phyloP scores from a whole-genome alignment of 2,329 filamentous ascomycete genomes.

The Aurifilum marmelostoma region DNA sequence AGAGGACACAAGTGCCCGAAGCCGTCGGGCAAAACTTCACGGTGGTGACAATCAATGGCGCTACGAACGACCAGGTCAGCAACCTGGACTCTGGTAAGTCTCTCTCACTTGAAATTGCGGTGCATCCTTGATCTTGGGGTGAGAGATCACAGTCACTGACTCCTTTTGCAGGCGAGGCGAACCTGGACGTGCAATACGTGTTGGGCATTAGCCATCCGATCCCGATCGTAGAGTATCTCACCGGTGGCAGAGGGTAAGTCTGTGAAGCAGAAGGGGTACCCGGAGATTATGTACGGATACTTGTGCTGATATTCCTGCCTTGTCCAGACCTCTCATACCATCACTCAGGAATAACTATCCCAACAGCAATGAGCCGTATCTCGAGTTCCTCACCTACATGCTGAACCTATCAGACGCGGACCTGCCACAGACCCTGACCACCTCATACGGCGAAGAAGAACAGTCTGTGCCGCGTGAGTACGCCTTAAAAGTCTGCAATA shows the following conservation, averaged over 20 bases:
- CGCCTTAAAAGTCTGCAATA: slow-evolving; percentile 61
- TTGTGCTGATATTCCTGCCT: slow-evolving; percentile 27
- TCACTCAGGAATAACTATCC: slow-evolving; percentile 51
- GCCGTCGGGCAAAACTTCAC: slow-evolving; percentile 56
- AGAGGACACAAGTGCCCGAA: slow-evolving; percentile 55
- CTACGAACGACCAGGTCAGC: slow-evolving; percentile 52
- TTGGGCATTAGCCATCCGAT: slow-evolving; percentile 31
- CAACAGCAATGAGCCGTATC: slow-evolving; percentile 71
- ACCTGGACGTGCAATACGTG: slow-evolving; percentile 36
- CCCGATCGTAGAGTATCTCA: slow-evolving; percentile 35
- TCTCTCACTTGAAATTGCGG: not conserved
- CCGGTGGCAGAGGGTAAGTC: slow-evolving; percentile 31
- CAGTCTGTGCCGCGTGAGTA: slow-evolving; percentile 64
- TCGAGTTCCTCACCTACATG: slow-evolving; percentile 64
- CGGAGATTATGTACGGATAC: not conserved
- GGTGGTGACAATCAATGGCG: slow-evolving; percentile 59
- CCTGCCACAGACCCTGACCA: slow-evolving; percentile 64
- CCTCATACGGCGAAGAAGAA: slow-evolving; percentile 69
- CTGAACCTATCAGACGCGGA: slow-evolving; percentile 51
- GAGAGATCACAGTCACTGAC: not conserved
- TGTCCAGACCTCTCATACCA: slow-evolving; percentile 57
- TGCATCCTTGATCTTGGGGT: not conserved
- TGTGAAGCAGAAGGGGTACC: not conserved
- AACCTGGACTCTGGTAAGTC: slow-evolving; percentile 39
- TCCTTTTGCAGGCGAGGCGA: slow-evolving; percentile 30